Base-by-base conservation (phyloP, 768 basidiomycete species). In the Russula emetica region DNA sequence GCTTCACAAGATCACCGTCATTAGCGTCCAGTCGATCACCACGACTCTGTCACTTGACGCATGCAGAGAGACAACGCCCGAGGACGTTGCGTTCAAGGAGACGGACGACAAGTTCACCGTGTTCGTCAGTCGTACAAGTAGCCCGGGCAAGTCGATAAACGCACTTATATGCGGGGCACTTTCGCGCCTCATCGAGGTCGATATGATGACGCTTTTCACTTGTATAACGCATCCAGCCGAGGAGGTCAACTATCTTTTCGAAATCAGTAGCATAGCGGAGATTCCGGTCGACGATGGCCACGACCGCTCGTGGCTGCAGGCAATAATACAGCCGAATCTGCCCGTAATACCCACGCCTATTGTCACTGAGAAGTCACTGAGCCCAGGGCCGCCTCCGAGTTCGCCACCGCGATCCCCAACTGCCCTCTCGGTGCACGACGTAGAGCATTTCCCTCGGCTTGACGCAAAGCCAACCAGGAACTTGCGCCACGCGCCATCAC, bases 221-320 rank as follows among this genome's bases (percentile, higher is more conserved):
- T 66, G 66, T 34, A n/a, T 66, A 18, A n/a, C 32, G 26, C 30
- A 13, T 0, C 18, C 52, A 6, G 20, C 36, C 14, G 63, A 60
- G 11, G 40, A 13, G 2, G 5, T 66, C n/a, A 45, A 34, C 20
- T 1, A 34, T 3, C 24, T 66, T 13, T 59, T 66, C 45, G 26
- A 14, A 26, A 32, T 66, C 11, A 0, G 9, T 0, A 53, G 53
- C 24, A 55, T 60, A 18, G 38, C 42, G 10, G 47, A 66, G 36
- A 54, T 66, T 40, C 62, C 62, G 11, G 66, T 50, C 3, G 57
- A 55, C 5, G 52, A 54, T 36, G 53, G 32, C 16, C 44, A 61
- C 18, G 64, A 65, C 55, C 55, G 60, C 36, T 32, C 58, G 3
- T 66, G 66, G 66, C 45, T 66, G n/a, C 62, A 60, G 22, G 45